Conservation (phyloP, 768 basidiomycete genomes). For the Suillus lakei region DNA sequence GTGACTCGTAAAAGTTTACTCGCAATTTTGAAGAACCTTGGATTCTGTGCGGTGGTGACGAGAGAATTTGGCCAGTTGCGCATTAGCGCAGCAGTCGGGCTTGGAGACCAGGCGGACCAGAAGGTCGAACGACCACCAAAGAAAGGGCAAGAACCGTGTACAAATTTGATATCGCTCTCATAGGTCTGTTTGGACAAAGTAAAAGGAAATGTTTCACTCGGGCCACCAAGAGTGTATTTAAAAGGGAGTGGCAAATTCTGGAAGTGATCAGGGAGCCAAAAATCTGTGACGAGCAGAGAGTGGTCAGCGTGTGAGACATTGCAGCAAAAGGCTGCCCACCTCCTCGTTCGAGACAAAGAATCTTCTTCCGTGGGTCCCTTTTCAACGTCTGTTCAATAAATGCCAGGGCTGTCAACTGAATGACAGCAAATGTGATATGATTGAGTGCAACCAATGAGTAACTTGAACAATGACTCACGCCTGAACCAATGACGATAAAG, state of each 20-base stretch:
- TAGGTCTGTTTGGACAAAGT: constrained; percentile 5
- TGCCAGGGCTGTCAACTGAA: constrained; percentile 16
- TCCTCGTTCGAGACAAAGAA: constrained; percentile 21
- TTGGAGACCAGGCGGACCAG: constrained; percentile 24
- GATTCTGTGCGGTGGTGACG: not conserved
- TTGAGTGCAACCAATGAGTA: not conserved
- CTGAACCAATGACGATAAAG: not conserved
- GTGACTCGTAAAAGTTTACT: not conserved
- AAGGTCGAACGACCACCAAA: constrained; percentile 23
- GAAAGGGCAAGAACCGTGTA: constrained; percentile 19
- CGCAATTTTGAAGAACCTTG: not conserved
- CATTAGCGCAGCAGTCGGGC: constrained; percentile 13
- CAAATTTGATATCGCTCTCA: constrained; percentile 12
- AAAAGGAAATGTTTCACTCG: constrained; percentile 9
- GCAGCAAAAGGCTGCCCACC: constrained; percentile 12
- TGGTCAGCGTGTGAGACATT: not conserved
- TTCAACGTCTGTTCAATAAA: constrained; percentile 22
- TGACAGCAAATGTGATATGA: not conserved
- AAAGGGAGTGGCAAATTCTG: not conserved
- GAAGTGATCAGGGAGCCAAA: constrained; percentile 7
- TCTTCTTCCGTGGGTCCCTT: constrained; percentile 16
- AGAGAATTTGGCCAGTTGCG: constrained; percentile 21
- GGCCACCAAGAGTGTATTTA: constrained; percentile 4
- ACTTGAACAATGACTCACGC: not conserved
- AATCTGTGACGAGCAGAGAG: not conserved